Base-by-base conservation (phyloP, 2,329 filamentous ascomycete genomes). In the Paradendryphiella salina region DNA sequence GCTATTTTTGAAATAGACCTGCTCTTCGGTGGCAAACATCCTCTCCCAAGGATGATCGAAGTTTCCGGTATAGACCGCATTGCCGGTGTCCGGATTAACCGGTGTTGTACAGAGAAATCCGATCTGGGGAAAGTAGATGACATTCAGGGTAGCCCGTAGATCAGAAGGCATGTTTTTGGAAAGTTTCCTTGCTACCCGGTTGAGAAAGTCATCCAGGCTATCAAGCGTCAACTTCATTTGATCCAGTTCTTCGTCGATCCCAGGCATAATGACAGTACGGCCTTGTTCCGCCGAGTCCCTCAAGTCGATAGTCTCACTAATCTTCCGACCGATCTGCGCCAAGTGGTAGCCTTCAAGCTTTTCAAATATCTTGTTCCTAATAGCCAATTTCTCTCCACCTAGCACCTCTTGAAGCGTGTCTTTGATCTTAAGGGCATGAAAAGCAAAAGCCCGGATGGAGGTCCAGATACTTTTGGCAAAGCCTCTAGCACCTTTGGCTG, bases 71-170 rank as follows among this genome's bases (percentile, higher is more conserved):
- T 87, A 92, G 9, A 82, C 76, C 0, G 83, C 81, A 38, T 79
- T 75, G 0, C 84, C 83, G 1, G 81, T 84, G 1, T 77, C 70
- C 11, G 79, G 75, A 59, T 90, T 82, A 3, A 86, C 72, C 1
- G 81, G 81, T 13, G 96, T 85, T 0, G 87, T 85, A 2, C 91
- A 88, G 31, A 96, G 81, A 67, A 96, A 99, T 0, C 94, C 94
- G 31, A 96, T 83, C 64, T 96, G 91, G 0, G 92, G 93, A 55
- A 96, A 88, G 69, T 94, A 96, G 14, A 94, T 87, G 56, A 95
- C 95, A 46, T 92, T 92, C 28, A 87, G 71, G 10, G 79, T 76
- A 2, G 72, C 65, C 17, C 79, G 74, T 1, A 82, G 71, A 14
- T 80, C 77, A 52, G 81, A 77, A 1, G 91, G 87, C 15, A 94